phyloP scores from a whole-genome alignment of 2,329 filamentous ascomycete genomes.

The Claviceps sp. region DNA sequence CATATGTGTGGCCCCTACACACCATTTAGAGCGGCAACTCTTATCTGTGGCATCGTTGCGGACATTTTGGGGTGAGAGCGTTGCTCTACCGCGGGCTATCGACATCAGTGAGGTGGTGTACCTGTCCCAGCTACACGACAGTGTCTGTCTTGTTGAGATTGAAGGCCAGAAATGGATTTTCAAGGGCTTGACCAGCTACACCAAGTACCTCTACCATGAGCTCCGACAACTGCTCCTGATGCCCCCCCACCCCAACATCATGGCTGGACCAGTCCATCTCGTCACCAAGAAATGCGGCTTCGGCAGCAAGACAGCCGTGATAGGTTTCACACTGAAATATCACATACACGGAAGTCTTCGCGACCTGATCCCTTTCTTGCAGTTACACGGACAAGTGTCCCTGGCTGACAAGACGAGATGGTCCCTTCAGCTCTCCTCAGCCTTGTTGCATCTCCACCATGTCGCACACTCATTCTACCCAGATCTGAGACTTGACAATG shows the following conservation, averaged over 20 bases:
- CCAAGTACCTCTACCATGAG: constrained; percentile 50
- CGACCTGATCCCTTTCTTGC: constrained; percentile 38
- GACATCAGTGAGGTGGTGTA: constrained; percentile 38
- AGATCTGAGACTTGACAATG: constrained; percentile 46
- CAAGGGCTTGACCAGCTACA: constrained; percentile 43
- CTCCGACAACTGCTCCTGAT: constrained; percentile 40
- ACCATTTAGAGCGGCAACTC: constrained; percentile 40
- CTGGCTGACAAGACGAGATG: constrained; percentile 36
- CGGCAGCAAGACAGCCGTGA: constrained; percentile 39
- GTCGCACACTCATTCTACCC: constrained; percentile 38
- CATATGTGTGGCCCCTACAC: constrained; percentile 34
- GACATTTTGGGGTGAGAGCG: constrained; percentile 27
- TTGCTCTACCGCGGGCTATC: constrained; percentile 30
- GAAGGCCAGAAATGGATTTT: constrained; percentile 33
- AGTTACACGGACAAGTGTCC: constrained; percentile 29
- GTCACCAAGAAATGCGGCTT: constrained; percentile 43
- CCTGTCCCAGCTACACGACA: constrained; percentile 42
- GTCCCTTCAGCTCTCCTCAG: constrained; percentile 38
- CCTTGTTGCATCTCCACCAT: constrained; percentile 35
- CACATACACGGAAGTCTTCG: constrained; percentile 41
- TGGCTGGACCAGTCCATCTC: constrained; percentile 37
- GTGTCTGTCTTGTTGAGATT: constrained; percentile 40
- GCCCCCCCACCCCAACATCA: constrained; percentile 37
- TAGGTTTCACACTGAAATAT: constrained; percentile 44
- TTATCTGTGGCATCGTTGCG: constrained; percentile 29